These are phyloP conservation scores for Solanum acaule DNA, from an alignment of 257 asterid genomes.

Conservation along the genomic window DNA sequence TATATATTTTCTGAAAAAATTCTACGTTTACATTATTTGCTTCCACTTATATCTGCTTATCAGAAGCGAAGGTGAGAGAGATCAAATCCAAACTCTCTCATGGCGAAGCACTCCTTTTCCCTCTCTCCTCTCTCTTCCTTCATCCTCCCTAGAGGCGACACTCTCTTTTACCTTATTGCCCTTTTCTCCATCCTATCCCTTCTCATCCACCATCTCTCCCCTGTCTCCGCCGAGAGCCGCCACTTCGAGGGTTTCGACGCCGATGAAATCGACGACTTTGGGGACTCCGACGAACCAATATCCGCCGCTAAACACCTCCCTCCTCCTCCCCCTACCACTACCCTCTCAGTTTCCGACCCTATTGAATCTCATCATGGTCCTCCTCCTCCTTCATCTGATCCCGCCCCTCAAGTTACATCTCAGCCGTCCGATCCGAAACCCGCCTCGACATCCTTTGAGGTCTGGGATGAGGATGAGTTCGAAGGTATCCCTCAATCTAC, in stretches of 20 bases:
- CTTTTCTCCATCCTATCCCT: conserved; percentile 50
- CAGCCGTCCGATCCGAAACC: conserved; percentile 48
- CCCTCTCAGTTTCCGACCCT: conserved; percentile 38
- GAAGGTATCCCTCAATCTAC: conserved; percentile 59
- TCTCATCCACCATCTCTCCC: conserved; percentile 54
- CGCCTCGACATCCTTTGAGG: conserved; percentile 34
- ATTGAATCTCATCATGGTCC: conserved; percentile 64
- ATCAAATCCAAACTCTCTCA: background rate
- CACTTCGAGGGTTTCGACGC: conserved; percentile 95
- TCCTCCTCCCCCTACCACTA: conserved; percentile 44
- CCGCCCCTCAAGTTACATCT: conserved; percentile 8
- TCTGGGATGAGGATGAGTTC: conserved; percentile 94
- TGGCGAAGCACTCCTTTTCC: conserved; percentile 42
- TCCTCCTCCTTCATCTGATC: conserved; percentile 39
- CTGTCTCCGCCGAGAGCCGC: conserved; percentile 33
- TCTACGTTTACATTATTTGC: background rate
- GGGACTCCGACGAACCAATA: conserved; percentile 31
- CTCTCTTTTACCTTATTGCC: conserved; percentile 37
- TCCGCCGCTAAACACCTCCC: conserved; percentile 24
- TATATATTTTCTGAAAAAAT: too few species aligned
- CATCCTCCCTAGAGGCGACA: conserved; percentile 46
- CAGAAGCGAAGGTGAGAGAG: background rate
- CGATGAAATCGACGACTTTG: conserved; percentile 53
- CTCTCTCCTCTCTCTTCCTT: conserved; percentile 41
- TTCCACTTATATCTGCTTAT: background rate